phyloP scores from a whole-genome alignment of 768 basidiomycete genomes.

The Leucosporidium yakuticum region DNA sequence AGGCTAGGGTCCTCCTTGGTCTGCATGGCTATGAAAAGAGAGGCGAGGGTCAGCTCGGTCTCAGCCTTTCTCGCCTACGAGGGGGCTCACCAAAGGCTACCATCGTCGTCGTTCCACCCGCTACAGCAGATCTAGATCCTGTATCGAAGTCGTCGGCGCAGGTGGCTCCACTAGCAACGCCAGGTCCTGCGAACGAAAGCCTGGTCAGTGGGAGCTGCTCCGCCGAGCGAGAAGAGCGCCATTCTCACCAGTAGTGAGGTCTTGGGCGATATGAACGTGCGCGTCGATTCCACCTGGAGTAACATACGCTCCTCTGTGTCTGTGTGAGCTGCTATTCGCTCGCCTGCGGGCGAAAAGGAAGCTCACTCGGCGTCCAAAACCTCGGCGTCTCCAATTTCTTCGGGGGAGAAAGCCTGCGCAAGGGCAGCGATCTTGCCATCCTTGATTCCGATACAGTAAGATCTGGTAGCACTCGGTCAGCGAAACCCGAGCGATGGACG shows the following conservation, averaged over 20 bases:
- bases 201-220: background rate
- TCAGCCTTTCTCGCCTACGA: background rate
- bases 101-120: background rate
- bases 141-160: background rate
- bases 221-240: background rate
- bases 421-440: background rate
- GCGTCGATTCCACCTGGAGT: background rate
- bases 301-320: background rate
- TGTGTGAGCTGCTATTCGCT: background rate
- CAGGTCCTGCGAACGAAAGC: background rate
- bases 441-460: background rate
- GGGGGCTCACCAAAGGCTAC: background rate
- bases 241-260: no score
- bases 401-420: background rate
- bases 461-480: background rate
- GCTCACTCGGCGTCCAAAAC: conserved; percentile 2
- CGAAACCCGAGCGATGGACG: no score
- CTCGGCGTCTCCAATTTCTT: background rate
- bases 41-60: background rate
- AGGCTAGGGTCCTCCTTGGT: background rate
- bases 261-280: background rate
- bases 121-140: background rate
- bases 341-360: background rate
- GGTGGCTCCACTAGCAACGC: background rate
- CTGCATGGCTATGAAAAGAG: background rate